A percentile compares a stretch with the other conserved stretches of the same genome.
phyloP scores from a whole-genome alignment of 2,329 filamentous ascomycete genomes.

The Ascochyta pisi region DNA sequence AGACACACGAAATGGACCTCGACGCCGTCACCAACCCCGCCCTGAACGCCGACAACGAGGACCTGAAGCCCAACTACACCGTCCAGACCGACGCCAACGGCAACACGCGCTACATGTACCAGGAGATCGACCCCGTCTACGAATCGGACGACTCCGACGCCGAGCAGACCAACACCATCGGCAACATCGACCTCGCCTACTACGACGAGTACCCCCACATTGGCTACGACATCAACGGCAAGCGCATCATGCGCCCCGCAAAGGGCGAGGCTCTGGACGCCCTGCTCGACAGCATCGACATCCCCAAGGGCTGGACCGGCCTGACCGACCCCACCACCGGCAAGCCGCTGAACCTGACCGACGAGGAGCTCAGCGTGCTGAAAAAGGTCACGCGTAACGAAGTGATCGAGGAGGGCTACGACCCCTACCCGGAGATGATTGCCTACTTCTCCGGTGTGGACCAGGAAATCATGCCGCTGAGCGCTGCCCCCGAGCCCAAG shows the following conservation, averaged over 20 bases:
- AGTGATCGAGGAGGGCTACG: slow-evolving; percentile 83
- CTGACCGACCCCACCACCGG: slow-evolving; percentile 93
- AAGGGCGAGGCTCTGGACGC: slow-evolving; percentile 93
- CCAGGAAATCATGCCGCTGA: slow-evolving; percentile 92
- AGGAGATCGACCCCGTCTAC: slow-evolving; percentile 92
- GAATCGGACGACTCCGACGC: slow-evolving; percentile 94
- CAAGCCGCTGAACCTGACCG: slow-evolving; percentile 85
- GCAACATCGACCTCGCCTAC: slow-evolving; percentile 90
- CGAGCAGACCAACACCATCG: slow-evolving; percentile 86
- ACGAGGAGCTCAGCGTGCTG: slow-evolving; percentile 87
- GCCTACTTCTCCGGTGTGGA: slow-evolving; percentile 88
- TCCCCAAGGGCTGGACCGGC: slow-evolving; percentile 97
- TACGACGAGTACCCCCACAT: slow-evolving; percentile 99
- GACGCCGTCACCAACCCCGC: slow-evolving; percentile 15
- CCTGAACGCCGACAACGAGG: slow-evolving; percentile 38
- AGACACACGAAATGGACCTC: slow-evolving; percentile 26
- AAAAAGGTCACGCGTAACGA: slow-evolving; percentile 90
- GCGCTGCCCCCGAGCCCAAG: slow-evolving; percentile 94
- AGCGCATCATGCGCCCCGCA: slow-evolving; percentile 95
- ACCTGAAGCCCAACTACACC: slow-evolving; percentile 60
- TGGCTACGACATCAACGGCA: slow-evolving; percentile 98
- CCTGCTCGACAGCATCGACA: slow-evolving; percentile 91
- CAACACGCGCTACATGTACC: slow-evolving; percentile 86
- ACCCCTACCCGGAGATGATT: slow-evolving; percentile 91
- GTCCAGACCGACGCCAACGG: slow-evolving; percentile 86